Evolutionary conservation across 2,329 filamentous ascomycete genomes (phyloP), one percentile per base, ranked within the genome.

Genomic region (Diplodia sapinea): DNA sequence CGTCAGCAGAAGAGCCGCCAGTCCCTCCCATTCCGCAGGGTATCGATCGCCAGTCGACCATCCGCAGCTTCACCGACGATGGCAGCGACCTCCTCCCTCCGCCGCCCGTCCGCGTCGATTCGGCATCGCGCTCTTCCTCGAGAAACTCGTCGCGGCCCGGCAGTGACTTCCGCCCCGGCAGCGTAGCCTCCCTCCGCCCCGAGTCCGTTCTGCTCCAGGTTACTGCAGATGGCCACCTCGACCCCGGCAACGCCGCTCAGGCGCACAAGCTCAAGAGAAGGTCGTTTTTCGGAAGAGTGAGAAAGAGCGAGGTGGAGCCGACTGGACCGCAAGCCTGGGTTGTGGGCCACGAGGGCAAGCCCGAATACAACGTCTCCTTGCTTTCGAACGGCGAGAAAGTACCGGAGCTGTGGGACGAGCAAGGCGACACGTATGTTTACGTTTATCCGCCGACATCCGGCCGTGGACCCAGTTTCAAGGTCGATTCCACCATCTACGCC

Each of bases 381-480:
- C 71, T 89, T 70, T 69, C 83, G 29, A 79, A 80, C 65, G 86
- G 82, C 49, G 81, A 85, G 68, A 85, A 82, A 76, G 84, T 87
- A 17, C 74, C 80, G 6, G 88, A 89, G 72, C 75, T 89, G 9
- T 90, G 88, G 88, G 85, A 88, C 71, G 84, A 87, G 3, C 75
- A 82, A 56, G 87, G 85, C n/a, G 86, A 89, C 74, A 88, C 87
- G 15, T 82, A 84, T 69, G 81, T 90, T n/a, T 87, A 89, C 72
- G 80, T 89, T 15, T 89, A 87, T 72, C 86, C 87, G 0, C 81
- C 84, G 51, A 84, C 79, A 17, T 84, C 86, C 23, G 83, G 82
- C 65, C 84, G 83, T 72, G 82, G 85, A 5, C 81, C 88, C 9
- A 88, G 87, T 2, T 89, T 90, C 80, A 85, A 84, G 68, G 79